Conservation (phyloP, 352 stramenopile genomes). For the Pythium phragmitis region DNA sequence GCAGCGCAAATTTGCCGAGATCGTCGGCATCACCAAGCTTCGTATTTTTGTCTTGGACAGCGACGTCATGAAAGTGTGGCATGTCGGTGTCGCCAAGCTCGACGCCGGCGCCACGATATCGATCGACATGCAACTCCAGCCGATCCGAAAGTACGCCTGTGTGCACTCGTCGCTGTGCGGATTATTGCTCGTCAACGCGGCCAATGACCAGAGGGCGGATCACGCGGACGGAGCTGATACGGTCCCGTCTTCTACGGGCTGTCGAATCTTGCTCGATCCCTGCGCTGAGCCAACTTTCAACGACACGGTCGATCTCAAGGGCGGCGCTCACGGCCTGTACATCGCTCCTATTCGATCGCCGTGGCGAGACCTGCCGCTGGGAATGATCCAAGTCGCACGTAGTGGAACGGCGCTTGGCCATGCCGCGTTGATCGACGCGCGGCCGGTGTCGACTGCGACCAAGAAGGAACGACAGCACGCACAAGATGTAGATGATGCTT, state of each 20-base stretch:
- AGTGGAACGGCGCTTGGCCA: conserved; percentile 9
- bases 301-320: conserved; percentile 64
- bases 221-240: not conserved
- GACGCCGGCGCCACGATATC: conserved; percentile 20
- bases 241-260: not conserved
- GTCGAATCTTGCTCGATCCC: conserved; percentile 41
- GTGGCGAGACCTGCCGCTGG: conserved; percentile 46
- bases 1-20: conserved; percentile 56
- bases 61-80: conserved; percentile 51
- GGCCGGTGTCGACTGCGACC: conserved; percentile 16
- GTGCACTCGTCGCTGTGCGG: conserved; percentile 59
- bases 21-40: conserved; percentile 62
- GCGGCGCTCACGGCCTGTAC: conserved; percentile 56
- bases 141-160: conserved; percentile 62
- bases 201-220: not conserved
- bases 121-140: conserved; percentile 16
- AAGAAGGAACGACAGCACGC: conserved; percentile 39
- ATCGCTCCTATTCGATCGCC: conserved; percentile 54
- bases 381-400: conserved; percentile 67
- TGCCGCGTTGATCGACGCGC: not conserved
- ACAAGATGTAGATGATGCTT: conserved; percentile 49
- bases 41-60: conserved; percentile 62
- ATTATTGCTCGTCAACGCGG: conserved; percentile 28
- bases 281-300: conserved; percentile 60
- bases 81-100: conserved; percentile 38